Percentiles rank a stretch among this genome's conserved stretches.
These are phyloP conservation scores for Salix viminalis DNA, from an alignment of 345 rosid species.

Conservation along the genomic window DNA sequence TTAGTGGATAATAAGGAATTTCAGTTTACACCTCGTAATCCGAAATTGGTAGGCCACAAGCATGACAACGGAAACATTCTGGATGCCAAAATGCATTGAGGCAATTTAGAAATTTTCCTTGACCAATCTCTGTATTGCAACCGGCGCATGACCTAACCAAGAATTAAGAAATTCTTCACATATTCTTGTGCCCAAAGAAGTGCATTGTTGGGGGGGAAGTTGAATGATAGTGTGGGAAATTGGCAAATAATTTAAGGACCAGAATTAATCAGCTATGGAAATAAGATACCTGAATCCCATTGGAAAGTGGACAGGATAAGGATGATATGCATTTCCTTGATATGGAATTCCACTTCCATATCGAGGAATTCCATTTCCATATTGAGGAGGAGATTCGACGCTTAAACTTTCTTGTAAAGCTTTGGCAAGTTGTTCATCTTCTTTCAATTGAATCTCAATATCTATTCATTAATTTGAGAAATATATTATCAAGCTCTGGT, in stretches of 20 bases:
- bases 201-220: not conserved
- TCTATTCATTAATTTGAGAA: constrained; percentile 39
- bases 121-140: constrained; percentile 33
- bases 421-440: constrained; percentile 91
- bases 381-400: constrained; percentile 50
- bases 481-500: constrained; percentile 17
- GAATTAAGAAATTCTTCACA: not conserved
- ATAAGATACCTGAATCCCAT: constrained; percentile 67
- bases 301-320: constrained; percentile 47
- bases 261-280: constrained; percentile 4
- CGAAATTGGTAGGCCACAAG: constrained; percentile 26
- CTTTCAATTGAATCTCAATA: constrained; percentile 52
- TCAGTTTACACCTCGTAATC: constrained; percentile 26
- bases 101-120: constrained; percentile 32
- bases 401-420: constrained; percentile 83
- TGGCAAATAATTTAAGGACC: not conserved
- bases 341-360: constrained; percentile 22
- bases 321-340: constrained; percentile 38
- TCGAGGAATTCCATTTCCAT: constrained; percentile 32
- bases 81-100: constrained; percentile 36
- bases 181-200: not conserved
- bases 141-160: constrained; percentile 31
- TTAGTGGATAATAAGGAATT: not conserved
- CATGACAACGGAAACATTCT: constrained; percentile 34
- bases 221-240: not conserved